Evolutionary conservation across 108 stramenopile genomes (phyloP).

Genomic region (Cyclostephanos invisitatus): DNA sequence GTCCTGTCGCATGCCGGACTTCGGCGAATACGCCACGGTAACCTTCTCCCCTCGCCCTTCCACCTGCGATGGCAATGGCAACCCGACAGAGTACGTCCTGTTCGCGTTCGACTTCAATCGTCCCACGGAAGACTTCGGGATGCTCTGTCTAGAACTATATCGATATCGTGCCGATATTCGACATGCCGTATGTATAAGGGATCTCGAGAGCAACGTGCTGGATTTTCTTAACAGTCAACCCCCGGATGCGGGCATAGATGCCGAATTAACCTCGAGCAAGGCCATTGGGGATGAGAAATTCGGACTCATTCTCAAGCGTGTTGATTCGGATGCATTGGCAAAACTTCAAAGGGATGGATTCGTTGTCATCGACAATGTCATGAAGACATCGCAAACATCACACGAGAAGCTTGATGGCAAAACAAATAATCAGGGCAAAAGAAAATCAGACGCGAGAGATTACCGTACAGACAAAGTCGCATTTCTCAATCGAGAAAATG

Average conservation of each 20-base stretch:
- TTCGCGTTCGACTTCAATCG: not conserved
- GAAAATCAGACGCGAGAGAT: not conserved
- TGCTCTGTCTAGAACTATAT: not conserved
- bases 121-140: not conserved
- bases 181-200: not conserved
- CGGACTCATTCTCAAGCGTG: not conserved
- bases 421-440: slow-evolving; percentile 25
- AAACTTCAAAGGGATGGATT: slow-evolving; percentile 32
- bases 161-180: not conserved
- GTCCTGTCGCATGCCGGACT: not conserved
- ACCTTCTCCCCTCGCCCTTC: not conserved
- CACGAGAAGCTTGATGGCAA: slow-evolving; percentile 15
- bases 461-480: slow-evolving; percentile 35
- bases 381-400: slow-evolving; percentile 7
- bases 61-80: not conserved
- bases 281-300: not conserved
- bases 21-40: not conserved
- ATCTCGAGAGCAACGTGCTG: not conserved
- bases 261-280: not conserved
- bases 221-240: not conserved
- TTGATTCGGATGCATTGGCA: not conserved
- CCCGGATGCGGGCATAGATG: not conserved
- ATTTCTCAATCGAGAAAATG: slow-evolving; percentile 37
- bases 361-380: slow-evolving; percentile 32
- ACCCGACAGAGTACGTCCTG: not conserved